Conservation (phyloP, 2,329 filamentous ascomycete genomes). For the Cladosporium oxysporum region DNA sequence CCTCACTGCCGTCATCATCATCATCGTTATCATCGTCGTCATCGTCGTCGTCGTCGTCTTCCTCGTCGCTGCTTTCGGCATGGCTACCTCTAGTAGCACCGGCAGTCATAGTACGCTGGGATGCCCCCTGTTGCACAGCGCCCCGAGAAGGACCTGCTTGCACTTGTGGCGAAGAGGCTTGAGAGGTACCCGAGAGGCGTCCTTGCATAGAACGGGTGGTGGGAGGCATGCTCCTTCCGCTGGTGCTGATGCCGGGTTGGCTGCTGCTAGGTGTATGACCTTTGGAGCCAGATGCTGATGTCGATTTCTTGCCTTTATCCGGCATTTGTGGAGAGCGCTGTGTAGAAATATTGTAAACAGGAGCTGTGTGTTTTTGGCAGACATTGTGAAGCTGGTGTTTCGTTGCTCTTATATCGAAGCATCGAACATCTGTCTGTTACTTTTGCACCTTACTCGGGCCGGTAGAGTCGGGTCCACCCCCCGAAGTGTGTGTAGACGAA, state of each 20-base stretch:
- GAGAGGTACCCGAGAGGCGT: background rate
- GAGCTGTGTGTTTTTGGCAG: background rate
- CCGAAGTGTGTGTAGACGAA: conserved; percentile 1
- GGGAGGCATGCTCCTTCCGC: conserved; percentile 14
- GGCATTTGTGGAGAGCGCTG: background rate
- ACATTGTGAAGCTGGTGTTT: background rate
- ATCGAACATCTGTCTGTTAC: background rate
- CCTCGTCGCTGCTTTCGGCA: conserved; percentile 3
- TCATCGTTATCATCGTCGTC: background rate
- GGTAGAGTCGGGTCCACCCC: background rate
- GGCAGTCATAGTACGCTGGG: background rate
- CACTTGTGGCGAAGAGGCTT: background rate
- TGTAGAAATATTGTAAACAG: background rate
- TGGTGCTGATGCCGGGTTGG: background rate
- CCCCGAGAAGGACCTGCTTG: conserved; percentile 8
- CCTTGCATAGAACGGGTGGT: conserved; percentile 12
- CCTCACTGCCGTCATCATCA: background rate
- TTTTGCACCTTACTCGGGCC: background rate
- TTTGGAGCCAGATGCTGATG: background rate
- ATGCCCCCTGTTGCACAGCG: background rate
- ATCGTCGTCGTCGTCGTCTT: background rate
- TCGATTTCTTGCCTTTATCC: background rate
- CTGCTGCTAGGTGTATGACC: background rate
- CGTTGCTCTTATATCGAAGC: background rate
- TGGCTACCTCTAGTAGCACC: background rate